Base-by-base conservation (phyloP, 768 basidiomycete species). In the Polyporus arcularius region DNA sequence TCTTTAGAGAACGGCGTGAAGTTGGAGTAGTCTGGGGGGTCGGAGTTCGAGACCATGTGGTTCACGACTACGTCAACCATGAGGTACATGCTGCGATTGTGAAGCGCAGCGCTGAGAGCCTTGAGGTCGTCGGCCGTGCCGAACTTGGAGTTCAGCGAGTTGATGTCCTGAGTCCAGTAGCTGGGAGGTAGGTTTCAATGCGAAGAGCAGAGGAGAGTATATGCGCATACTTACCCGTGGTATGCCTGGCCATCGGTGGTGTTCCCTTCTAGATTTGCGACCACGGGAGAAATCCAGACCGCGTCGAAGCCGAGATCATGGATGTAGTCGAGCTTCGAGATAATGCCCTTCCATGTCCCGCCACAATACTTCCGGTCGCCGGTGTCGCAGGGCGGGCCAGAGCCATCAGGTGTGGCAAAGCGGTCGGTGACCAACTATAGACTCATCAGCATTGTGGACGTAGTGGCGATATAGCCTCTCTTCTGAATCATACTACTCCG, bases 31-130 rank as follows among this genome's bases (percentile, higher is more conserved):
- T 65, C 65, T 30, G 65, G 64, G 5, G 56, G 71, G 64, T 60
- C 57, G 49, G 28, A 21, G 32, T 73, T 63, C 0, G 80, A 74
- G 2, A 81, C 82, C 71, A 87, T 78, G 68, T 87, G 85, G 66
- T 87, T 86, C 61, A 87, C 78, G 63, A 87, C 85, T 55, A 86
- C 71, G 69, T 86, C 85, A 18, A 87, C 70, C 82, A 87, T 85
- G 59, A 86, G 76, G 69, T 76, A 78, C 85, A 86, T 87, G 45
- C 75, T 78, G 18, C 82, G 77, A 2, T 68, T 63, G 60, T 86
- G 85, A 30, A 85, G 68, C 7, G 79, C 79, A 16, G 72, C 60
- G 18, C 76, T 74, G 18, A 86, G 79, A 21, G 75, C 74, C 55
- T 78, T 80, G 50, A 86, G 78, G 66, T 86, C 85, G 39, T 78